Evolutionary conservation across 2,329 filamentous ascomycete genomes (phyloP).

Genomic region (Pestalotiopsis fici): DNA sequence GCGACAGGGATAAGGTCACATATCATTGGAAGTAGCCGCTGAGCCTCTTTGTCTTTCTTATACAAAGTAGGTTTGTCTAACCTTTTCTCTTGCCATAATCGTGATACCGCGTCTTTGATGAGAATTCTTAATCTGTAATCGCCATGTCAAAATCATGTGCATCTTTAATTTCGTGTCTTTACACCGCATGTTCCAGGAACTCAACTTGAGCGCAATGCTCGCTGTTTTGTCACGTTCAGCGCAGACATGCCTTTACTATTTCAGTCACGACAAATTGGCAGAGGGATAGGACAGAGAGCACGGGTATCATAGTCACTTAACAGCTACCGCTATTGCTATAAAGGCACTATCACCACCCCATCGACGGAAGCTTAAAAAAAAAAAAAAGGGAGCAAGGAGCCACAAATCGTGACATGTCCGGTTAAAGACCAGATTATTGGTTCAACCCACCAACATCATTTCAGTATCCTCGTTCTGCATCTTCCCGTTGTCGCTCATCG

Average conservation of each 20-base stretch:
- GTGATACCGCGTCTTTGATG: background rate
- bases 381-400: background rate
- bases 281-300: background rate
- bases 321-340: background rate
- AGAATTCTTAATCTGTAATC: background rate
- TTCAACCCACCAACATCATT: background rate
- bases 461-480: conserved; percentile 61
- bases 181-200: too few species aligned
- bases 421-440: background rate
- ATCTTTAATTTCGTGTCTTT: too few species aligned
- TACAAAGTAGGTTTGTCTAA: background rate
- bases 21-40: background rate
- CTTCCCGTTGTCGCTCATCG: conserved; percentile 73
- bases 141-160: background rate
- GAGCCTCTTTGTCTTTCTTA: background rate
- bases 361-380: background rate
- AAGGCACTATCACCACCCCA: background rate
- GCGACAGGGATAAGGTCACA: background rate
- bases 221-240: too few species aligned
- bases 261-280: background rate
- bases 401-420: background rate
- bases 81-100: too few species aligned
- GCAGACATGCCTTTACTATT: background rate
- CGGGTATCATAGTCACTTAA: conserved; percentile 22
- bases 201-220: too few species aligned